Base-by-base conservation (phyloP, 192 early-diverging fungal species). In the Coemansia sp. region DNA sequence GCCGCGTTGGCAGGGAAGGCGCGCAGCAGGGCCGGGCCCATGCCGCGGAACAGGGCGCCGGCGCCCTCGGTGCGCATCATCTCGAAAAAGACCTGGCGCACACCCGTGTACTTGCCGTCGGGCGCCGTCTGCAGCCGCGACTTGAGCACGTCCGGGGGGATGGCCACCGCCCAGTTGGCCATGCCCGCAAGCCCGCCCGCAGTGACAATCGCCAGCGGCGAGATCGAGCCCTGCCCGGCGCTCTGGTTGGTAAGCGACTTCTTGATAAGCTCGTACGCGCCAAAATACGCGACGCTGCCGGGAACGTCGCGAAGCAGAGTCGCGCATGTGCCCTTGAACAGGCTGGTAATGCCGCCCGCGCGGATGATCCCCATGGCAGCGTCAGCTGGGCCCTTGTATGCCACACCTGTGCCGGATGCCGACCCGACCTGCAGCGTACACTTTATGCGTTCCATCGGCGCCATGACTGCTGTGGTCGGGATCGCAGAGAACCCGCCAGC, bases 111-210 rank as follows among this genome's bases (percentile, higher is more conserved):
- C 56, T 49, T 78, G 56, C 81, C 81, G 40, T 78, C 81, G 27
- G 86, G 71, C 3, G 85, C 82, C 6, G 83, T 87, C 74, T 90
- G 86, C 67, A 89, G 82, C 45, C 86, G 81, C 29, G 87, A 90
- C 73, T 94, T 94, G 60, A 94, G 80, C 31, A 94, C 92, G 67
- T 94, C 92, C 44, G 93, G 92, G 7, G 91, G 92, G 33, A 82
- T 82, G 22, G 81, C 81, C 16, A 82, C 73, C 5, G 69, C 65
- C 97, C 97, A 99, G 93, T 95, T 99, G 61, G 92, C 91, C 69
- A 98, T 92, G 77, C 95, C 95, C 58, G 97, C 94, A 82, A 96
- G 92, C 83, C 96, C 97, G 75, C 97, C 97, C 45, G 97, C 91
- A 57, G 94, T 91, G 43, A 99, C 72, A 46, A 93, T 87, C 16